These are phyloP conservation scores for Dianthus caryophyllus DNA, from an alignment of 148 eudicot genomes.

Conservation along the genomic window DNA sequence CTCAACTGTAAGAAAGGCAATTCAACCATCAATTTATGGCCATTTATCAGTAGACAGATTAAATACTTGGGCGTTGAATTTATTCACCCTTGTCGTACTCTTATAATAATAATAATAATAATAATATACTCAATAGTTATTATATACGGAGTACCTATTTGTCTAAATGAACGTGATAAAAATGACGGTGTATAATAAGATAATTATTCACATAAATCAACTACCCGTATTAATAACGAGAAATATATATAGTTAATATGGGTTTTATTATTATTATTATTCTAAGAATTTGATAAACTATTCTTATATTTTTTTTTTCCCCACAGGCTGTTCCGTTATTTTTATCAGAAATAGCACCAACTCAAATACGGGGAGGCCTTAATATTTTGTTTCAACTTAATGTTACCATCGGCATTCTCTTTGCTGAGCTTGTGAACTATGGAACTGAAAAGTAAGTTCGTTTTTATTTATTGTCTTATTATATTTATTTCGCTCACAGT, in stretches of 20 bases:
- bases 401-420: constrained; percentile 83
- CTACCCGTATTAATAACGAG: too few relatives aligned
- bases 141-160: too few relatives aligned
- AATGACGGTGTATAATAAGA: too few relatives aligned
- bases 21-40: not conserved
- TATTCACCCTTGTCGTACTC: constrained; percentile 7
- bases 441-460: constrained; percentile 66
- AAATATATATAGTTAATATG: too few relatives aligned
- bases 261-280: too few relatives aligned
- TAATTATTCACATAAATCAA: too few relatives aligned
- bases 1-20: not conserved
- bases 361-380: constrained; percentile 75
- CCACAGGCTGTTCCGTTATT: constrained; percentile 88
- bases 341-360: constrained; percentile 91
- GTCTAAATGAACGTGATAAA: too few relatives aligned
- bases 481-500: too few relatives aligned
- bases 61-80: not conserved
- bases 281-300: too few relatives aligned
- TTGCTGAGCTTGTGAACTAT: constrained; percentile 77
- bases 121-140: too few relatives aligned
- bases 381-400: constrained; percentile 86
- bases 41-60: not conserved
- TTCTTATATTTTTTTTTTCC: not conserved
- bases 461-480: not conserved
- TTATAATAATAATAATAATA: too few relatives aligned